A percentile compares a stretch with the other conserved stretches of the same genome.
These are phyloP conservation scores for Lachnellula hyalina DNA, from an alignment of 2,329 filamentous ascomycete species.

Conservation along the genomic window DNA sequence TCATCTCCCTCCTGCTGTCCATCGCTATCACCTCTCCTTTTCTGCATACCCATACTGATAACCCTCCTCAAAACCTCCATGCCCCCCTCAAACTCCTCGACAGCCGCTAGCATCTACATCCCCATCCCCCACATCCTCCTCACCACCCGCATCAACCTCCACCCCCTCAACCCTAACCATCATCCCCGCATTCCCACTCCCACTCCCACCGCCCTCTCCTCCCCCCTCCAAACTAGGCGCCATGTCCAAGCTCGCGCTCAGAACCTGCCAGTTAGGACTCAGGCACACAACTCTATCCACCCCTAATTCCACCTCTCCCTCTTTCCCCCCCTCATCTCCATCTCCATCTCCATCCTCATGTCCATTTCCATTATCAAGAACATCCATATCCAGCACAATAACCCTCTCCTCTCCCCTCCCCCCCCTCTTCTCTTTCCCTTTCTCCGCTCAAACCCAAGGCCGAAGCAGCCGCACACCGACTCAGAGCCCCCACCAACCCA, in stretches of 20 bases:
- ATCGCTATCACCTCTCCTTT: neutral
- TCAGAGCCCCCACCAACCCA: too few relatives aligned
- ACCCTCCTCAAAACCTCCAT: neutral
- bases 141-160: neutral
- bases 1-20: neutral
- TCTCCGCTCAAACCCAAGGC: neutral
- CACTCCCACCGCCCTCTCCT: neutral
- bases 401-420: neutral
- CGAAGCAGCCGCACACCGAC: neutral
- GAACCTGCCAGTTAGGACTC: neutral
- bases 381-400: neutral
- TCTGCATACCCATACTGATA: neutral
- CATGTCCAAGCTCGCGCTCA: neutral
- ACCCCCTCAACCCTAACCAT: neutral
- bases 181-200: neutral
- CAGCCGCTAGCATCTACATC: neutral
- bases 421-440: neutral
- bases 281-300: neutral
- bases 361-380: neutral
- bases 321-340: too few relatives aligned
- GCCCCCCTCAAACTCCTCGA: neutral
- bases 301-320: too few relatives aligned
- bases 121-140: neutral
- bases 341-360: too few relatives aligned
- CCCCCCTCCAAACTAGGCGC: neutral